Evolutionary conservation across 768 basidiomycete species (phyloP), one percentile per base, ranked within the genome.

Genomic region (Pisolithus tinctorius): DNA sequence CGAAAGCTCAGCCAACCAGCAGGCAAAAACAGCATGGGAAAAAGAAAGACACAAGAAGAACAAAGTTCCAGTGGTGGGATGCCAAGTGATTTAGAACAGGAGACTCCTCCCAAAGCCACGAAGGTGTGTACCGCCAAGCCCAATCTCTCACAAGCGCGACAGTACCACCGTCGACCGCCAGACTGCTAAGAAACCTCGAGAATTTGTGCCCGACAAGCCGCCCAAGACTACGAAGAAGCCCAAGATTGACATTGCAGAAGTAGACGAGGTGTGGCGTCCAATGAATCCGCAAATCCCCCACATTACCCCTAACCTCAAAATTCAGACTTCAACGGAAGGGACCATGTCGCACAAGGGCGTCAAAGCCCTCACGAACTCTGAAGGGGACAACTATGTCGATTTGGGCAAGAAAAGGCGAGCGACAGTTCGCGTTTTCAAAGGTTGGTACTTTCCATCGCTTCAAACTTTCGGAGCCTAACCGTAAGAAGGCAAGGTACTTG

Each of bases 321-420:
- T 27, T 30, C 47, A 68, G 62, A n/a, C 53, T 7, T 36, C 57
- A 16, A 44, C 57, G 13, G 25, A 17, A n/a, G 37, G 27, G 39
- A 53, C 45, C 17, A 54, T 23, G 48, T 46, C 27, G 37, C 43
- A 45, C 6, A 48, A 54, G 10, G 42, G 41, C 10, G 38, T 56
- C 31, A 51, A 47, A 16, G 48, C 60, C 41, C 39, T 50, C 47
- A 59, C 57, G 49, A 63, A 55, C 9, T 30, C 56, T 0, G 65
- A 69, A 17, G 66, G 70, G 13, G 74, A 78, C 4, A 64, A 61
- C 48, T 89, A 79, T 54, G 61, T 88, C 39, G 81, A 86, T 30
- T 60, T 89, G 13, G 86, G 88, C 4, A 88, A 84, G 68, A 86
- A 82, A 62, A 82, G 76, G 64, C 82, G 85, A 5, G 84, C 73